Conservation (phyloP, 1,284 basidiomycete species). For the Stereum hirsutum region DNA sequence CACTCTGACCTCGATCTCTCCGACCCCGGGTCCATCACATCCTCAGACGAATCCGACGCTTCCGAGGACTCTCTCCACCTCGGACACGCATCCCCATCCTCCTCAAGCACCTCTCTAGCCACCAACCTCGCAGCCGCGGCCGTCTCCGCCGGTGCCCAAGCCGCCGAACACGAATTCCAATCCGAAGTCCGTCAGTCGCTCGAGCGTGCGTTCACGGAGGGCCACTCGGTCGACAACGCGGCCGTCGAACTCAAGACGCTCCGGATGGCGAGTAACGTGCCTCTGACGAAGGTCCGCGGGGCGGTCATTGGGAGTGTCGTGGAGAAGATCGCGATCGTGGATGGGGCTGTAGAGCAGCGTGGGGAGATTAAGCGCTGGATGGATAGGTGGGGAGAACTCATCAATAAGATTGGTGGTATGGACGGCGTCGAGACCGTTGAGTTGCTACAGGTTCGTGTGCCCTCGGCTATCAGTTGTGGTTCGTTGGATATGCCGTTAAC, state of each 20-base stretch:
- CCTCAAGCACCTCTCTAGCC: slow-evolving; percentile 33
- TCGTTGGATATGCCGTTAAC: slow-evolving; percentile 11
- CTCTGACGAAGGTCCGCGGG: slow-evolving; percentile 68
- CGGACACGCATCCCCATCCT: slow-evolving; percentile 18
- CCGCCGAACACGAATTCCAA: slow-evolving; percentile 64
- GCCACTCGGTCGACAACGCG: slow-evolving; percentile 86
- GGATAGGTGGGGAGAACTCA: slow-evolving; percentile 61
- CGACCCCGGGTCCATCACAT: slow-evolving; percentile 45
- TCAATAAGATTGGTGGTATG: slow-evolving; percentile 67
- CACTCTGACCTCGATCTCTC: slow-evolving; percentile 49
- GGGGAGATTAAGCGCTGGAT: slow-evolving; percentile 51
- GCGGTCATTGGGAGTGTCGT: slow-evolving; percentile 72
- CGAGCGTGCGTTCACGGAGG: slow-evolving; percentile 85
- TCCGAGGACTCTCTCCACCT: slow-evolving; percentile 23
- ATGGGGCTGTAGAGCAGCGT: slow-evolving; percentile 43
- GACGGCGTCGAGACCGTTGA: slow-evolving; percentile 68
- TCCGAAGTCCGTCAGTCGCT: slow-evolving; percentile 74
- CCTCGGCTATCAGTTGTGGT: slow-evolving; percentile 28
- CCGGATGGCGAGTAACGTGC: slow-evolving; percentile 89
- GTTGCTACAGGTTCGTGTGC: slow-evolving; percentile 51
- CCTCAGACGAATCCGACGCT: slow-evolving; percentile 19
- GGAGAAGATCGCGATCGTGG: slow-evolving; percentile 50
- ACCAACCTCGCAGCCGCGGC: slow-evolving; percentile 25
- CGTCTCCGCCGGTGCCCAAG: slow-evolving; percentile 24
- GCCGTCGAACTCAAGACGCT: slow-evolving; percentile 90